Conservation (phyloP, 2,329 filamentous ascomycete genomes). For the Sporothrix pallida region DNA sequence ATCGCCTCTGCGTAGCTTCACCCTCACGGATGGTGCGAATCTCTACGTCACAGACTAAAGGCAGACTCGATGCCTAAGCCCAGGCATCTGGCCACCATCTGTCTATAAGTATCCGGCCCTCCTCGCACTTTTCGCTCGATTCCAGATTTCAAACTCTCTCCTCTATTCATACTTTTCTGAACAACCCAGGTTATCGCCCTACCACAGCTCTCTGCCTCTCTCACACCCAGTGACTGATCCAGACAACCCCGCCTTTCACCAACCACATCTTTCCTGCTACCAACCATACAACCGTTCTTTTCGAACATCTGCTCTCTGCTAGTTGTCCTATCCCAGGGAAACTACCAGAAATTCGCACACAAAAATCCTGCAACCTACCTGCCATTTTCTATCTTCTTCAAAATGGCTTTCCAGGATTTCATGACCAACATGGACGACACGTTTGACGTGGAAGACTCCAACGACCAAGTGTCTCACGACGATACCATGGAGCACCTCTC, state of each 20-base stretch:
- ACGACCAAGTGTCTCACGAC: not conserved
- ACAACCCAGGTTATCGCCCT: not conserved
- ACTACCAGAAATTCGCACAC: not conserved
- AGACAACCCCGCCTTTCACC: not conserved
- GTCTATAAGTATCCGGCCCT: not conserved
- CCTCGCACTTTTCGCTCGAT: not conserved
- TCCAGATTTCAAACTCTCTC: not conserved
- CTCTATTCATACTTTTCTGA: not conserved
- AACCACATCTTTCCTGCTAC: not conserved
- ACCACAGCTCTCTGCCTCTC: not conserved
- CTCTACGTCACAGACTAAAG: too few species aligned
- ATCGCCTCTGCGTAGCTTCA: too few species aligned
- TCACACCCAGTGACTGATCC: not conserved
- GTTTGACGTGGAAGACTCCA: slow-evolving; percentile 6
- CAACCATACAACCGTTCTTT: not conserved
- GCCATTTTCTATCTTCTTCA: not conserved
- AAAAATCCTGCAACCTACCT: not conserved
- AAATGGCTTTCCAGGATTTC: slow-evolving; percentile 15
- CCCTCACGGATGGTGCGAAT: too few species aligned
- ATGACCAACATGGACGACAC: slow-evolving; percentile 12
- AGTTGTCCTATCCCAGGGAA: not conserved
- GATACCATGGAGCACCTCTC: slow-evolving; percentile 3
- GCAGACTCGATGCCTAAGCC: too few species aligned
- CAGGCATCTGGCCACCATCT: too few species aligned
- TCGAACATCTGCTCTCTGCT: not conserved